Conservation (phyloP, 495 filamentous ascomycete genomes). For the Xylaria scruposa region DNA sequence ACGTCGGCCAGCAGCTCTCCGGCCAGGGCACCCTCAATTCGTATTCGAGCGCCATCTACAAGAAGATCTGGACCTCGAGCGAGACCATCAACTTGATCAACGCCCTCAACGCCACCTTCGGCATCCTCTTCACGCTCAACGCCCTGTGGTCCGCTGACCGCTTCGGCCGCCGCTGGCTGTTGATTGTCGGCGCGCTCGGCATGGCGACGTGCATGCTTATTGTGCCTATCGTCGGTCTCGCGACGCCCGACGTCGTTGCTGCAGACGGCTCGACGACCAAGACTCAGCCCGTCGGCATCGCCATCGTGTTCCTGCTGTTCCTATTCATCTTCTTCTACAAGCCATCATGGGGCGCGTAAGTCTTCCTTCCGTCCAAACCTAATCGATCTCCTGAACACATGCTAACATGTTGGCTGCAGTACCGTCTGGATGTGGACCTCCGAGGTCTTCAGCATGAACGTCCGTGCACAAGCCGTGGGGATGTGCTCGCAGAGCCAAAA, state of each 20-base stretch:
- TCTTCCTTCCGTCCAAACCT: background rate
- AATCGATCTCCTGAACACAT: background rate
- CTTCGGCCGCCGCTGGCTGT: constrained; percentile 58
- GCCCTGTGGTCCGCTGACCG: constrained; percentile 68
- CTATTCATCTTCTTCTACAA: constrained; percentile 74
- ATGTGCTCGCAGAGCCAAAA: constrained; percentile 73
- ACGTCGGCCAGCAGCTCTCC: constrained; percentile 67
- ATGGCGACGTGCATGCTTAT: constrained; percentile 63
- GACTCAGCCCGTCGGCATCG: constrained; percentile 63
- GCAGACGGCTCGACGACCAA: constrained; percentile 52
- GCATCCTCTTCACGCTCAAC: constrained; percentile 66
- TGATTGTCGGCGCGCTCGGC: constrained; percentile 56
- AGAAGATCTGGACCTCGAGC: constrained; percentile 64
- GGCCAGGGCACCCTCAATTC: constrained; percentile 68
- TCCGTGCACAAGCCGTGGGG: constrained; percentile 70
- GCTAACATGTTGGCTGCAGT: background rate
- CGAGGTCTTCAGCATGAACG: constrained; percentile 71
- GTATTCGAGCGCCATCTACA: constrained; percentile 69
- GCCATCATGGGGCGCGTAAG: constrained; percentile 66
- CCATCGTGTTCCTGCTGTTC: constrained; percentile 68
- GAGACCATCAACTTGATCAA: constrained; percentile 67
- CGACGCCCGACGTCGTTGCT: constrained; percentile 52
- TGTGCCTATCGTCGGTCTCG: constrained; percentile 63
- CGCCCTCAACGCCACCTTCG: constrained; percentile 64
- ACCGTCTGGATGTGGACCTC: constrained; percentile 73